Evolutionary conservation across 2,329 filamentous ascomycete species (phyloP).

Genomic region (Fusarium austroafricanum): DNA sequence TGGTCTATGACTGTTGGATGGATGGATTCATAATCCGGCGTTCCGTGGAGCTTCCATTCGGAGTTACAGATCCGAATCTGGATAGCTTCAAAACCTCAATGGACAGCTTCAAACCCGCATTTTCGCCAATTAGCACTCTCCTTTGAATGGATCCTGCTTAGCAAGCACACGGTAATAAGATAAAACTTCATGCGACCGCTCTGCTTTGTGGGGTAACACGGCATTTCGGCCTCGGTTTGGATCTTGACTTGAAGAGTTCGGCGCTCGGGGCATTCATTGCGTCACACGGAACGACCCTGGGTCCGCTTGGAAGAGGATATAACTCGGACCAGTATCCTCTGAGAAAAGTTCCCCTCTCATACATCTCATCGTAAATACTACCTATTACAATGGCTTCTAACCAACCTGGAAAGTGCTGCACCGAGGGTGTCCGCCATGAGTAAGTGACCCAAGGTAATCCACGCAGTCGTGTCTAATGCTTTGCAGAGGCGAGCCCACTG

Average conservation of each 20-base stretch:
- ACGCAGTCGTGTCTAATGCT: slow-evolving; percentile 1
- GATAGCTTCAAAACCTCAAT: not conserved
- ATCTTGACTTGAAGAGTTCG: slow-evolving; percentile 11
- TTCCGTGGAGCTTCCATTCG: slow-evolving; percentile 11
- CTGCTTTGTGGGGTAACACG: slow-evolving; percentile 21
- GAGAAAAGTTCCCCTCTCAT: not conserved
- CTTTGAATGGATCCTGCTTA: slow-evolving; percentile 11
- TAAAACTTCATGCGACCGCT: slow-evolving; percentile 2
- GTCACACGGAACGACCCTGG: slow-evolving; percentile 24
- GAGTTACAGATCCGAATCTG: not conserved
- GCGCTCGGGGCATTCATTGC: slow-evolving; percentile 21
- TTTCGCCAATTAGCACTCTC: slow-evolving; percentile 8
- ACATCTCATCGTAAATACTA: not conserved
- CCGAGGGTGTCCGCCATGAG: slow-evolving; percentile 64
- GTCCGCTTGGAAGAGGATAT: slow-evolving; percentile 25
- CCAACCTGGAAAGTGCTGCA: slow-evolving; percentile 64
- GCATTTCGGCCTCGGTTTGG: slow-evolving; percentile 8
- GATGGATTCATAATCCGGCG: slow-evolving; percentile 6
- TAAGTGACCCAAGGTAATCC: slow-evolving; percentile 49
- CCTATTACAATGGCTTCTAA: slow-evolving; percentile 63
- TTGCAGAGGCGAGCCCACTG: slow-evolving; percentile 60
- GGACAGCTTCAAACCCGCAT: not conserved
- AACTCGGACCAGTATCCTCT: slow-evolving; percentile 17
- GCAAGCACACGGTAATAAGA: slow-evolving; percentile 9
- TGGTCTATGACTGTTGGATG: not conserved